These are phyloP conservation scores for Mycena capillaripes DNA, from an alignment of 768 basidiomycete species.

Conservation along the genomic window DNA sequence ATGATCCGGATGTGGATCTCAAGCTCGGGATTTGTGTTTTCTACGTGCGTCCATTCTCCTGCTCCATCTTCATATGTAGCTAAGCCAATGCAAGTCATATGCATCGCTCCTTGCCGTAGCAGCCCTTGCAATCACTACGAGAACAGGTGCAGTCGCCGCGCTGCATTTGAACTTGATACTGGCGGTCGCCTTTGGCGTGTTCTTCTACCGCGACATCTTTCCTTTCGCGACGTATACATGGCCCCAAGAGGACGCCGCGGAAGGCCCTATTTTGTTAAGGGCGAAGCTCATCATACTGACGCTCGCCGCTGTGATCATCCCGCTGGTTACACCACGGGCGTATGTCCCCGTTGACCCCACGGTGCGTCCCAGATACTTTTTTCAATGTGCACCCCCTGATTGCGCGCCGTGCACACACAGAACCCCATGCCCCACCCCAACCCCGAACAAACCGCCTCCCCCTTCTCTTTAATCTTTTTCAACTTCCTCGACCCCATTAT, in stretches of 20 bases:
- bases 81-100: constrained; percentile 7
- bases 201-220: constrained; percentile 69
- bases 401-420: too few relatives aligned
- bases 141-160: constrained; percentile 10
- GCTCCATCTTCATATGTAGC: neutral
- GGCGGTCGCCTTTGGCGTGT: constrained; percentile 55
- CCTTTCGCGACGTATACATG: constrained; percentile 68
- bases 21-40: constrained; percentile 23
- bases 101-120: constrained; percentile 11
- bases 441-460: constrained; percentile 66
- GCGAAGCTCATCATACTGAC: constrained; percentile 60
- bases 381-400: neutral
- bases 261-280: constrained; percentile 62
- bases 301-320: constrained; percentile 61
- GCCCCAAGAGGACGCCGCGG: constrained; percentile 57
- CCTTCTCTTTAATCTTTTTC: constrained; percentile 59
- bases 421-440: constrained; percentile 50
- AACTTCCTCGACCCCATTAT: constrained; percentile 69
- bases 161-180: constrained; percentile 46
- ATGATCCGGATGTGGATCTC: neutral
- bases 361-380: constrained; percentile 44
- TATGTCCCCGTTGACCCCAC: constrained; percentile 68
- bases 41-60: constrained; percentile 25
- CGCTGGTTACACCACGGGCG: constrained; percentile 64
- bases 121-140: neutral